Evolutionary conservation across 805 yeast species (phyloP).

Genomic region (Starmerella floris): DNA sequence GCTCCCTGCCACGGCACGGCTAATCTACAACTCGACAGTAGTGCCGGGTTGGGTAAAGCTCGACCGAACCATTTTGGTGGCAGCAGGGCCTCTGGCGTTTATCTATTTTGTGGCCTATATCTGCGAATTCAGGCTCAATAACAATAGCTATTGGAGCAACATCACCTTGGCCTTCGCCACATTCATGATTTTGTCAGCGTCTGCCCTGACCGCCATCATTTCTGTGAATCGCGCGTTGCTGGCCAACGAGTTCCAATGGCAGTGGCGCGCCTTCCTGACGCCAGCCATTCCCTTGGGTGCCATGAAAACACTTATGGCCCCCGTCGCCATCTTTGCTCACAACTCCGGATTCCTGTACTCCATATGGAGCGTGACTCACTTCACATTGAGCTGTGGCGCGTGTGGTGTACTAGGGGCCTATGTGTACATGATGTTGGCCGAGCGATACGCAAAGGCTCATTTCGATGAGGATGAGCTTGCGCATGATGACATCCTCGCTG

Average conservation of each 20-base stretch:
- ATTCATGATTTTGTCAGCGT: conserved; percentile 16
- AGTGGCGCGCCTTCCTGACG: conserved; percentile 25
- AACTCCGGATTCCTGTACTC: conserved; percentile 3
- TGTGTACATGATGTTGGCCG: conserved; percentile 20
- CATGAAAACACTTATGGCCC: conserved; percentile 6
- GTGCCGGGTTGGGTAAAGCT: conserved; percentile 24
- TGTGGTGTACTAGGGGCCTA: conserved; percentile 23
- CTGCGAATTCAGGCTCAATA: conserved; percentile 6
- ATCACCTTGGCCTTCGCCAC: conserved; percentile 14
- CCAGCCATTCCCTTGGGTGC: conserved; percentile 21
- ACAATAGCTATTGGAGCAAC: conserved; percentile 13
- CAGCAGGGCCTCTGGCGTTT: conserved; percentile 17
- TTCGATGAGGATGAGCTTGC: conserved; percentile 19
- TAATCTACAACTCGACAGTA: conserved; percentile 21
- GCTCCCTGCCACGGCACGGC: conserved; percentile 21
- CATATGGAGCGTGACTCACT: conserved; percentile 13
- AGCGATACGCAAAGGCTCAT: conserved; percentile 20
- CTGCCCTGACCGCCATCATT: conserved; percentile 21
- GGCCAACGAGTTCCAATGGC: conserved; percentile 25
- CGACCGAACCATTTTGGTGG: conserved; percentile 20
- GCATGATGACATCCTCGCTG: conserved; percentile 20
- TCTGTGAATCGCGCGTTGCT: conserved; percentile 24
- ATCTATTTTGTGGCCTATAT: conserved; percentile 12
- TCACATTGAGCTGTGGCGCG: conserved; percentile 19
- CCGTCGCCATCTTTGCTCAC: conserved; percentile 3